Evolutionary conservation across 2,329 filamentous ascomycete genomes (phyloP), one percentile per base, ranked within the genome.

Genomic region (Elsinoe necatrix): DNA sequence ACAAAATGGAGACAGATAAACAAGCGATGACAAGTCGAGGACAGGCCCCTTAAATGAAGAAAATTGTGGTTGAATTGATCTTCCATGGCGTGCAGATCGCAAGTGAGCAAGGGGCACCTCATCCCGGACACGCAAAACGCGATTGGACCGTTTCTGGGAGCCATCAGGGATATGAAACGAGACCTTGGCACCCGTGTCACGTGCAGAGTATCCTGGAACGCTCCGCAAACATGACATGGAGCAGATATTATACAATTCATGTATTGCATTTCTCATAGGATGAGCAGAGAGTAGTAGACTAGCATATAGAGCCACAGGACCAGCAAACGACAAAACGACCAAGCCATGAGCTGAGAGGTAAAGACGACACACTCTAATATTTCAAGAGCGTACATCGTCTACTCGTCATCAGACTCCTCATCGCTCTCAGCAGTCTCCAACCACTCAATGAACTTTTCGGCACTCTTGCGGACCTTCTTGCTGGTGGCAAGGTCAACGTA

Each of bases 391-490:
- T 27, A 7, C 25, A n/a, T 6, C 23, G 41, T 52, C 20, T 52
- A 58, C 56, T 84, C 83, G 20, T 85, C 84, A 6, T 77, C 78
- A n/a, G 74, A 73, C 62, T 87, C 84, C 61, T 86, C 83, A 54
- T 85, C 82, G 61, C 80, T 82, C 71, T 91, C 87, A 55, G 91
- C 91, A 73, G 87, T 89, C 64, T 89, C 83, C 58, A 97, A 89
- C 92, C 91, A 97, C 66, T 84, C 87, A 68, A 96, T 80, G 81
- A 98, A 98, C 62, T 88, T 85, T 77, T 95, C 87, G 55, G 93
- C 90, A 63, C 89, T 87, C 79, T 95, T 92, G 76, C 91, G 89
- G 61, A 97, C 90, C 80, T 95, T 95, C 80, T 90, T 92, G 76
- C 89, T 95, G 60, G 84, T 91, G 59, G 85, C 71, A 60, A 95